These are phyloP conservation scores for Neurospora sp. DNA, from an alignment of 495 filamentous ascomycete genomes.

Conservation along the genomic window DNA sequence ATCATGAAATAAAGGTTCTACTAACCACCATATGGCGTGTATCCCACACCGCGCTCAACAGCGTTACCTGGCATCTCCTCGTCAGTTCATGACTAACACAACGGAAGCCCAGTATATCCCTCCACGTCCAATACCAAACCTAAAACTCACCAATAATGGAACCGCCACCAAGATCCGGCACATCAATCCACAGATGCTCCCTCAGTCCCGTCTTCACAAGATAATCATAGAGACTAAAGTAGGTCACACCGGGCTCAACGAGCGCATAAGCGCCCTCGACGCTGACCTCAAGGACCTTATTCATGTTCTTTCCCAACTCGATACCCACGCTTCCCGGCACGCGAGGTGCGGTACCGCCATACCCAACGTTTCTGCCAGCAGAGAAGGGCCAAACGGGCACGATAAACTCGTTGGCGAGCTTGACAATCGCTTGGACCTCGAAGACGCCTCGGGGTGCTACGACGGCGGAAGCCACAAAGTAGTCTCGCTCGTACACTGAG, in stretches of 20 bases:
- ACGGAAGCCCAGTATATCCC: not conserved
- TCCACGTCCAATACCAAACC: not conserved
- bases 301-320: constrained; percentile 47
- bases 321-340: constrained; percentile 44
- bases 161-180: constrained; percentile 48
- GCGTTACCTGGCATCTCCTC: constrained; percentile 28
- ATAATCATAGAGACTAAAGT: constrained; percentile 42
- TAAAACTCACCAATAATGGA: constrained; percentile 4
- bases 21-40: constrained; percentile 30
- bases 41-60: constrained; percentile 47
- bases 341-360: constrained; percentile 48
- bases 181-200: constrained; percentile 37
- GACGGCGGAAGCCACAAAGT: constrained; percentile 41
- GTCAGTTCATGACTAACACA: not conserved
- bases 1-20: not conserved
- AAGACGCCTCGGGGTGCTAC: constrained; percentile 36
- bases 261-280: constrained; percentile 41
- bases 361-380: constrained; percentile 45
- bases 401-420: constrained; percentile 35
- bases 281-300: constrained; percentile 44
- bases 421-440: constrained; percentile 39
- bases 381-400: constrained; percentile 47
- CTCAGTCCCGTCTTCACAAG: constrained; percentile 29
- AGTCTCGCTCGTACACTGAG: constrained; percentile 40
- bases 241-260: constrained; percentile 51